Evolutionary conservation across 495 filamentous ascomycete genomes (phyloP), one percentile per base, ranked within the genome.

Genomic region (Penicillium pancosmium): DNA sequence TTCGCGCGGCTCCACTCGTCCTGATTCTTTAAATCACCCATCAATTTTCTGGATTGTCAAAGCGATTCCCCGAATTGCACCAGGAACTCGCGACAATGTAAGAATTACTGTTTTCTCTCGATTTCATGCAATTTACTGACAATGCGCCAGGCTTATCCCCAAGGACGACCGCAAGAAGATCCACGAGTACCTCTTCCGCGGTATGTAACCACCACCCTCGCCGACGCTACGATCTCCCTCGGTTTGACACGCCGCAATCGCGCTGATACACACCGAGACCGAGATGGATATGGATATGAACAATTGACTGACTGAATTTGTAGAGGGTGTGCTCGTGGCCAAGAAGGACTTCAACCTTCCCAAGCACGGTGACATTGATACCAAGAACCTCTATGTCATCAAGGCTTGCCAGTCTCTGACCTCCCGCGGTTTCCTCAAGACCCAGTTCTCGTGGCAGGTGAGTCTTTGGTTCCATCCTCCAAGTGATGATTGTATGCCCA

Each of bases 141-240:
- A 53, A 62, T 54, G 61, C 50, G 46, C 36, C 68, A 92, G 87
- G 93, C 88, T 98, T 85, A 98, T 98, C 82, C 94, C 94, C 73
- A 98, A 98, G 87, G 88, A 90, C 77, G 94, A 98, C 83, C 92
- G 94, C 82, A 98, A 98, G 89, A 93, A 94, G 88, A 97, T 98
- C 84, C 95, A 98, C 84, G 91, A 98, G 89, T 97, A 98, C 87
- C 91, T 98, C 87, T 98, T 98, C 88, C 91, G 93, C 70, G 86
- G 86, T 89, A 85, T 79, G 84, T 83, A 62, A 70, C 46, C 49
- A 57, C 19, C 43, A 57, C 55, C 61, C 64, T 65, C 53, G 50
- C 44, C 63, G 55, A 52, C 68, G 49, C 52, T 55, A 21, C 36
- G 54, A 31, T 50, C 18, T 25, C 23, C 33, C 59, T 25, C 50